Conservation (phyloP, 2,329 filamentous ascomycete genomes). For the Karstenula rhodostoma region DNA sequence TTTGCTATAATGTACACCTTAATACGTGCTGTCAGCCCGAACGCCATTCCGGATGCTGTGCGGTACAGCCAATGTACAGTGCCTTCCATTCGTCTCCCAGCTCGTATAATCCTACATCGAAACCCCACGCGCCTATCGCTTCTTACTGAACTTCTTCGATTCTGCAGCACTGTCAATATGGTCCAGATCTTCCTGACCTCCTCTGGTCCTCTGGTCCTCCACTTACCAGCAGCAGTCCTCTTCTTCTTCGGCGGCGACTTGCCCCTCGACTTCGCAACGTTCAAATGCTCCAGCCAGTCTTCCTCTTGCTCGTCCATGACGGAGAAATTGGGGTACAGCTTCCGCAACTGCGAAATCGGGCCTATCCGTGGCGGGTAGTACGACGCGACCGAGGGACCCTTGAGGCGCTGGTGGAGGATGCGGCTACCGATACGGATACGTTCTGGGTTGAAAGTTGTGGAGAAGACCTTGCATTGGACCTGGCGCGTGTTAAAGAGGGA, state of each 20-base stretch:
- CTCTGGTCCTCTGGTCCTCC: background rate
- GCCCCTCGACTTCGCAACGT: constrained; percentile 64
- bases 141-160: constrained; percentile 58
- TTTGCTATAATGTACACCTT: background rate
- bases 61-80: constrained; percentile 30
- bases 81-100: background rate
- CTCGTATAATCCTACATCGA: background rate
- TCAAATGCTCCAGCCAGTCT: constrained; percentile 77
- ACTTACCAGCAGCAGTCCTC: constrained; percentile 63
- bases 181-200: background rate
- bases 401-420: constrained; percentile 85
- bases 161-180: constrained; percentile 40
- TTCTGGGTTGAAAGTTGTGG: constrained; percentile 87
- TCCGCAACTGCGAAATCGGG: constrained; percentile 76
- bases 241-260: constrained; percentile 94
- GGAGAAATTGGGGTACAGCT: constrained; percentile 72
- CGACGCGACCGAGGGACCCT: constrained; percentile 80
- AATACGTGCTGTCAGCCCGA: background rate
- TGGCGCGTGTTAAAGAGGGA: constrained; percentile 50
- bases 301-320: constrained; percentile 80
- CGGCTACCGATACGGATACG: constrained; percentile 86
- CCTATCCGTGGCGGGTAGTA: constrained; percentile 86
- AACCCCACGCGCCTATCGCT: constrained; percentile 41
- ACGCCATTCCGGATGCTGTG: constrained; percentile 26
- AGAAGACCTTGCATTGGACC: constrained; percentile 92